A percentile compares a stretch with the other conserved stretches of the same genome.
These are phyloP conservation scores for Chaetoscypha palmicola DNA, from an alignment of 2,329 filamentous ascomycete species.

Conservation along the genomic window DNA sequence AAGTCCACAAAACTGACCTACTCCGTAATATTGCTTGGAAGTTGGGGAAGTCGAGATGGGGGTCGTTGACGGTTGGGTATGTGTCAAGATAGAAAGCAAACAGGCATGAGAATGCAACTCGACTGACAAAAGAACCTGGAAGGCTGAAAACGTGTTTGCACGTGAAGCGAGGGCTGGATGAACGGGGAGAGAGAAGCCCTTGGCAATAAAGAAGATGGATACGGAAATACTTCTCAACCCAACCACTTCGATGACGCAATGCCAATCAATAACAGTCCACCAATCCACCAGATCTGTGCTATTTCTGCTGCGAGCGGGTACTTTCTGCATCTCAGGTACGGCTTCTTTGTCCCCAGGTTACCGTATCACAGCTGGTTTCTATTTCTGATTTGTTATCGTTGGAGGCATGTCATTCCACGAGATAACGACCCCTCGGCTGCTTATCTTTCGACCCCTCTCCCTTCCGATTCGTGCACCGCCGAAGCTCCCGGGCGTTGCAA, in stretches of 20 bases:
- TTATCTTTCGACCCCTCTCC: slow-evolving; percentile 10
- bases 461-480: slow-evolving; percentile 1
- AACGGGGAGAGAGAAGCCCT: neutral
- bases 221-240: neutral
- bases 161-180: slow-evolving; percentile 3
- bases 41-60: neutral
- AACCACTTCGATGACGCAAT: slow-evolving; percentile 6
- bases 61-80: slow-evolving; percentile 11
- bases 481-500: neutral
- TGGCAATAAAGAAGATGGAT: neutral
- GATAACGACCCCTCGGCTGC: slow-evolving; percentile 7
- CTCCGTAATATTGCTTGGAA: neutral
- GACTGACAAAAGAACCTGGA: neutral
- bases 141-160: neutral
- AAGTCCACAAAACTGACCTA: neutral
- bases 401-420: slow-evolving; percentile 9
- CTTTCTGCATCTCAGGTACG: slow-evolving; percentile 12
- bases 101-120: neutral
- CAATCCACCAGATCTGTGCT: neutral
- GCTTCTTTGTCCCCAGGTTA: too few relatives aligned
- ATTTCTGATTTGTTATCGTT: slow-evolving; percentile 6
- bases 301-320: too few relatives aligned
- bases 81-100: slow-evolving; percentile 14
- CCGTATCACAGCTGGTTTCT: too few relatives aligned
- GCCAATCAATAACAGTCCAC: neutral